Conservation (phyloP, 2,329 filamentous ascomycete species). For the Mycosphaerelloides madeirae region DNA sequence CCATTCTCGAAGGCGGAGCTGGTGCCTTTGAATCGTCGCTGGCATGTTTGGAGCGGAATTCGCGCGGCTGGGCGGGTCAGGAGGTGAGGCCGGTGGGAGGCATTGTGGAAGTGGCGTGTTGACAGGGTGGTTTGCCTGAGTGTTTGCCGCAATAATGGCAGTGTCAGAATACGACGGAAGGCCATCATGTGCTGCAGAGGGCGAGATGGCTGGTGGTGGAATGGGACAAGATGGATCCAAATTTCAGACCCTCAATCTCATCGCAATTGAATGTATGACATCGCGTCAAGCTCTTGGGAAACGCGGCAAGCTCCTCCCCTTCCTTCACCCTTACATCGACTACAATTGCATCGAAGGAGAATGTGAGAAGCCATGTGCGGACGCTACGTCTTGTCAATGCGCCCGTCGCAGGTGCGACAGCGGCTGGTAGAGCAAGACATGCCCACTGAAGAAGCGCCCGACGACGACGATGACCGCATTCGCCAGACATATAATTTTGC, state of each 20-base stretch:
- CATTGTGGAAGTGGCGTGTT: slow-evolving; percentile 17
- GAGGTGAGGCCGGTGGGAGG: slow-evolving; percentile 7
- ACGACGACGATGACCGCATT: slow-evolving; percentile 68
- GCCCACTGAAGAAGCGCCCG: slow-evolving; percentile 57
- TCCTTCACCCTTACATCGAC: background rate
- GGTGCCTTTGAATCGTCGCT: slow-evolving; percentile 18
- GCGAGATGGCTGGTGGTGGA: too few species aligned
- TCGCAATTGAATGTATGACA: background rate
- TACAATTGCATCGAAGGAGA: background rate
- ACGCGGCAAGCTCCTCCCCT: background rate
- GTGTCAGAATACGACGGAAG: slow-evolving; percentile 26
- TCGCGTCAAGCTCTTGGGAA: slow-evolving; percentile 1
- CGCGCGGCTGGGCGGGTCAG: slow-evolving; percentile 4
- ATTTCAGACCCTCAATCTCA: background rate
- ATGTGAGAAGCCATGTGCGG: slow-evolving; percentile 56
- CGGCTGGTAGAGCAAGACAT: slow-evolving; percentile 71
- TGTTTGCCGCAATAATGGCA: slow-evolving; percentile 20
- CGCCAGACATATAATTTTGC: slow-evolving; percentile 89
- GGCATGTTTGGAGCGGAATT: slow-evolving; percentile 9
- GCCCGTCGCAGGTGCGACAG: slow-evolving; percentile 68
- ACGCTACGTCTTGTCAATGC: slow-evolving; percentile 55
- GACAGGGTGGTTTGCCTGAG: slow-evolving; percentile 5
- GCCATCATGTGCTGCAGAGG: too few species aligned
- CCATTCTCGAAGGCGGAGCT: slow-evolving; percentile 16
- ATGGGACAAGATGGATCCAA: slow-evolving; percentile 1